These are phyloP conservation scores for Xylariaceae sp. DNA, from an alignment of 2,329 filamentous ascomycete genomes.

Conservation along the genomic window DNA sequence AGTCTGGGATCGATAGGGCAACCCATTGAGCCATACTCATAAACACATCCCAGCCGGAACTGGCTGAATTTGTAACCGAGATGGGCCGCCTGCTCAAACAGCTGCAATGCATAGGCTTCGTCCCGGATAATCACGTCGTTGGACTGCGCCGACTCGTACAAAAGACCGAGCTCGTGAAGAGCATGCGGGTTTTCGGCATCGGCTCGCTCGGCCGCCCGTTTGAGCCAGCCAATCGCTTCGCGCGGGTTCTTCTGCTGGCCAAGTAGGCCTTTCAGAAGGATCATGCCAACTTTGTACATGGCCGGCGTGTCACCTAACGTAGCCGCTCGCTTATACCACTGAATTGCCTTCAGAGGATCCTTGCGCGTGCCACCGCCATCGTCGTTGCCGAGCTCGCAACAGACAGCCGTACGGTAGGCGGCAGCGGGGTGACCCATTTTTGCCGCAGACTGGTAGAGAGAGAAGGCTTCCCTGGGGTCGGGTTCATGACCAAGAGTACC, in stretches of 20 bases:
- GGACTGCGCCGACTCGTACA: constrained; percentile 58
- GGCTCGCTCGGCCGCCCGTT: constrained; percentile 82
- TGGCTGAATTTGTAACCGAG: constrained; percentile 95
- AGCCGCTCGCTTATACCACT: constrained; percentile 95
- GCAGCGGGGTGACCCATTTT: constrained; percentile 81
- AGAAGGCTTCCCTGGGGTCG: constrained; percentile 89
- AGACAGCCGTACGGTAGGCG: constrained; percentile 92
- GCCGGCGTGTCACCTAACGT: constrained; percentile 84
- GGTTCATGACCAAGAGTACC: constrained; percentile 72
- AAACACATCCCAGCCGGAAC: constrained; percentile 80
- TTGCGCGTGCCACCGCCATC: constrained; percentile 88
- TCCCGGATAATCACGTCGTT: constrained; percentile 75
- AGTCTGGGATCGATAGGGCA: constrained; percentile 75
- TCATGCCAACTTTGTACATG: constrained; percentile 99
- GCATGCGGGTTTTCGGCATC: constrained; percentile 91
- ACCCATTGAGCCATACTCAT: constrained; percentile 82
- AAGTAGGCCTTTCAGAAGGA: constrained; percentile 86
- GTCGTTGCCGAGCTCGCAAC: constrained; percentile 92
- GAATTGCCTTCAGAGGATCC: constrained; percentile 88
- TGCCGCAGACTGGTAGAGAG: constrained; percentile 86
- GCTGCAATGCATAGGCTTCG: constrained; percentile 69
- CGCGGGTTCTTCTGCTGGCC: constrained; percentile 76
- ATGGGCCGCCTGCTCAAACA: constrained; percentile 81
- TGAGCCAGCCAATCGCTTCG: constrained; percentile 88
- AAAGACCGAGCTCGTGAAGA: constrained; percentile 74